Base-by-base conservation (phyloP, 306 rosid species). In the Cicer judaicum region DNA sequence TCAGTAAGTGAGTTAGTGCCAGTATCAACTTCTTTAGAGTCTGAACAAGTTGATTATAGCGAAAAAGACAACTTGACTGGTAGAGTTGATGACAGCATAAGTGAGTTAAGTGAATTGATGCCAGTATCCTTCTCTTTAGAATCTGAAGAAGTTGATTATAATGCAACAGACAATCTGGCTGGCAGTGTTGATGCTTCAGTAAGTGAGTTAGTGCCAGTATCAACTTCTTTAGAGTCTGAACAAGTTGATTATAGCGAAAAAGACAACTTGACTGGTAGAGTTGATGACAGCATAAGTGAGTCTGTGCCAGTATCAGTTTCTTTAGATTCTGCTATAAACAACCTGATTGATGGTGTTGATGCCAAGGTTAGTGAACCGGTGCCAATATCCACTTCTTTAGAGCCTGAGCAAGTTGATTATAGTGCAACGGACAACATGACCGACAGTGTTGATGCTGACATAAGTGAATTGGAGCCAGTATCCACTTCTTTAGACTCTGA, bases 401-500 rank as follows among this genome's bases (percentile, higher is more conserved):
- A 68, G 70, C 50, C 40, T 39, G 78, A 74, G n/a, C 49, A 8
- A 14, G 75, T 39, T 69, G 61, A 15, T 68, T 15, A 53, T 16
- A 70, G 29, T 49, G 61, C 3, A 54, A 10, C 60, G 16, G 29
- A 15, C 72, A 48, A 49, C 46, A 53, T 53, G 60, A 29, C 39
- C 21, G 64, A 55, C 34, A 74, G 19, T 48, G 53, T 40, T 40
- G 73, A 76, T 42, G 59, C 66, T 5, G 13, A 76, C 9, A 10
- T 7, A 14, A 76, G 48, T 24, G 68, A 76, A 14, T 18, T n/a
- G 53, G 6, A 9, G 43, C 61, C 62, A 68, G 11, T n/a, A 48
- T 69, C 78, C 5, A 5, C 70, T 29, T 52, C 78, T 42, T 68
- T 72, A 14, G 79, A 72, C 74, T 47, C 71, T 39, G 72, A 64